These are phyloP conservation scores for Thraustochytrium sp. DNA, from an alignment of 352 stramenopile genomes.

Conservation along the genomic window DNA sequence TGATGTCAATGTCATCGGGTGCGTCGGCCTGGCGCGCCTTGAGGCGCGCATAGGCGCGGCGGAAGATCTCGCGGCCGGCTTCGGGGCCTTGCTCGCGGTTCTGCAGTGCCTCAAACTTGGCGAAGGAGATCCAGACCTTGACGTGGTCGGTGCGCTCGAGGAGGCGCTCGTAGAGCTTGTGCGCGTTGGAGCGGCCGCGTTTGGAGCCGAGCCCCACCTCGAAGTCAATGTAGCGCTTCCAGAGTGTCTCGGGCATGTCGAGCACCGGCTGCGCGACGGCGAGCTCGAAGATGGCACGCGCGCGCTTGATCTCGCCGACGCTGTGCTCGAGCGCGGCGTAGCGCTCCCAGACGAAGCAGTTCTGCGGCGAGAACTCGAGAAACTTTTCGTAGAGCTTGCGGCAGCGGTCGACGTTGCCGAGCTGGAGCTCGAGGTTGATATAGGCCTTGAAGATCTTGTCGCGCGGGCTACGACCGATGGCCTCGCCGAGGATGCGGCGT, in stretches of 20 bases:
- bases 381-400: constrained; percentile 77
- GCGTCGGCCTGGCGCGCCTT: constrained; percentile 51
- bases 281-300: constrained; percentile 91
- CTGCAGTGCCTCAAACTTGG: constrained; percentile 61
- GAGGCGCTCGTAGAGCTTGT: constrained; percentile 87
- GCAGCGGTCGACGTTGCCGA: constrained; percentile 89
- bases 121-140: constrained; percentile 89
- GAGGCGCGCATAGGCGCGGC: background rate
- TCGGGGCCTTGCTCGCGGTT: background rate
- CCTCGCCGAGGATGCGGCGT: constrained; percentile 81
- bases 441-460: constrained; percentile 85
- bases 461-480: constrained; percentile 85
- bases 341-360: constrained; percentile 56
- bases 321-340: constrained; percentile 92
- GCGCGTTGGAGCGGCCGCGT: constrained; percentile 66
- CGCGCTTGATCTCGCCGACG: constrained; percentile 86
- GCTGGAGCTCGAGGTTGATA: constrained; percentile 89
- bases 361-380: constrained; percentile 61
- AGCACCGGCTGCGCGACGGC: constrained; percentile 86
- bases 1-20: constrained; percentile 59
- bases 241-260: constrained; percentile 97
- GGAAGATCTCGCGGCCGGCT: background rate
- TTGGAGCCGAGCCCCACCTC: constrained; percentile 75
- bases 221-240: constrained; percentile 99
- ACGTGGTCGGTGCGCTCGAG: constrained; percentile 94